Conservation (phyloP, 768 basidiomycete genomes). For the Mycena galericulata region DNA sequence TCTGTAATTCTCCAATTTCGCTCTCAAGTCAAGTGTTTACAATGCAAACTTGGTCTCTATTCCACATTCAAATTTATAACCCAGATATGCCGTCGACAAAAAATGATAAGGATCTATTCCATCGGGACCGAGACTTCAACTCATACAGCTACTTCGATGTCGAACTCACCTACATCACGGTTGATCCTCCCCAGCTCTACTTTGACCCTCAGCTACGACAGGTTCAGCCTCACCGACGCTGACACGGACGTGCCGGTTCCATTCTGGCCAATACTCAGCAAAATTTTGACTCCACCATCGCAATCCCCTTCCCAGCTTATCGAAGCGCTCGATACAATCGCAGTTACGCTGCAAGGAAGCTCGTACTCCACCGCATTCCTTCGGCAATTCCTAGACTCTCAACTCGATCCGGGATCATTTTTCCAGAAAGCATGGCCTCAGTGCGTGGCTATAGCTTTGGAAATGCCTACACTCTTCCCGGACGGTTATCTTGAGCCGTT, state of each 20-base stretch:
- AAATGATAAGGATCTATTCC: too few species aligned
- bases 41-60: too few species aligned
- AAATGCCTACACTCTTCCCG: slow-evolving; percentile 27
- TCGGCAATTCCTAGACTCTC: not conserved
- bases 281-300: slow-evolving; percentile 5
- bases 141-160: too few species aligned
- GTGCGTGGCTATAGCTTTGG: slow-evolving; percentile 22
- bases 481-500: slow-evolving; percentile 10
- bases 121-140: too few species aligned
- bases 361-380: slow-evolving; percentile 10
- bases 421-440: slow-evolving; percentile 21
- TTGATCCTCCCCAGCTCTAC: slow-evolving; percentile 26
- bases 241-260: slow-evolving; percentile 17
- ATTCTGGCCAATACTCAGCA: slow-evolving; percentile 22
- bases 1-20: too few species aligned
- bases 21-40: too few species aligned
- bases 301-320: slow-evolving; percentile 15
- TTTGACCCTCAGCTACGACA: slow-evolving; percentile 1
- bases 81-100: too few species aligned
- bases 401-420: not conserved
- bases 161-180: too few species aligned
- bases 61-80: too few species aligned
- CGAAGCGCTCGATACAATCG: slow-evolving; percentile 27
- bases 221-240: slow-evolving; percentile 24
- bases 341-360: slow-evolving; percentile 16